Conservation (phyloP, 352 stramenopile genomes). For the Globisporangium acanthophoron region DNA sequence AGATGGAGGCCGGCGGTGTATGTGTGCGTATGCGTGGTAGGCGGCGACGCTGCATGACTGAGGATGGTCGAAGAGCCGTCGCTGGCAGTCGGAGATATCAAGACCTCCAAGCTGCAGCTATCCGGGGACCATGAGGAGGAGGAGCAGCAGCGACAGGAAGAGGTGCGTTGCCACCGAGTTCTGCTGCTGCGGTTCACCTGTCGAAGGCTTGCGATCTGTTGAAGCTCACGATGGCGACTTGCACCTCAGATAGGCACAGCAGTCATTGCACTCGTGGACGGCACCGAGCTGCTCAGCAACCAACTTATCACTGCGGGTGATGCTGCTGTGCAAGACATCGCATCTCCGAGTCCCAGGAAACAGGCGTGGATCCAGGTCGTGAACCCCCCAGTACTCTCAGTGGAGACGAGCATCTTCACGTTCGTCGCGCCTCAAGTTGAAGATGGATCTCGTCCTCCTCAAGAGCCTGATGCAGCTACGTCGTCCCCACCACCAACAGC, state of each 20-base stretch:
- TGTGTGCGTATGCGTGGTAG: too few species aligned
- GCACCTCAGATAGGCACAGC: not conserved
- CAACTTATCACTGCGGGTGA: not conserved
- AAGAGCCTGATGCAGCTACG: not conserved
- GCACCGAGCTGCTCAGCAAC: constrained; percentile 23
- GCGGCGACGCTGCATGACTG: not conserved
- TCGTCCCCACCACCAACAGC: not conserved
- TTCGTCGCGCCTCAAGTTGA: constrained; percentile 18
- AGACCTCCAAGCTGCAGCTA: too few species aligned
- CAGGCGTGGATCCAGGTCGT: constrained; percentile 40
- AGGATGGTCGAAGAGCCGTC: too few species aligned
- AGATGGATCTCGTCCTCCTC: not conserved
- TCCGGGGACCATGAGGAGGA: too few species aligned
- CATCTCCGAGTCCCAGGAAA: constrained; percentile 13
- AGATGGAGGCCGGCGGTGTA: too few species aligned
- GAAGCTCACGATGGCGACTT: not conserved
- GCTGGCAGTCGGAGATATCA: too few species aligned
- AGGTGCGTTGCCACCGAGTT: too few species aligned
- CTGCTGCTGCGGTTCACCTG: too few species aligned
- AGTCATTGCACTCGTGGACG: constrained; percentile 24
- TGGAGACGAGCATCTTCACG: constrained; percentile 47
- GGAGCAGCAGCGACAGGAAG: too few species aligned
- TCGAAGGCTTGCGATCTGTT: too few species aligned
- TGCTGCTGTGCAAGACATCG: not conserved
- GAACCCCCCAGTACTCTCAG: not conserved